Evolutionary conservation across 208 protist species (phyloP), one percentile per base, ranked within the genome.

Genomic region (Crithidia bombi): DNA sequence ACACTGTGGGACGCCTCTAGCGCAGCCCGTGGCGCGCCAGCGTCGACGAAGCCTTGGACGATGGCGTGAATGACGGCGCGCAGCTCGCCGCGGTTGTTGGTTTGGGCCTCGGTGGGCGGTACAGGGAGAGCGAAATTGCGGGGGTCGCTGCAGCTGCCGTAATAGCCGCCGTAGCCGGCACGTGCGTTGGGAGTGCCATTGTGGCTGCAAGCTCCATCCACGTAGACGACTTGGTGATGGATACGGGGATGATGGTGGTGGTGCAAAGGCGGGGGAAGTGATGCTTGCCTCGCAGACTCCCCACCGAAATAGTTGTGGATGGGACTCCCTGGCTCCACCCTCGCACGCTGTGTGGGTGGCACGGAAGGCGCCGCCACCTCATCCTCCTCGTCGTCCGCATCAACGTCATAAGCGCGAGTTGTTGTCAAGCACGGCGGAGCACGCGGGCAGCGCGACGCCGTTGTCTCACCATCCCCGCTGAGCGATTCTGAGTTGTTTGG

Each of bases 31-130:
- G 65, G 50, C 1, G 25, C 55, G n/a, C 71, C 72, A 14, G 69
- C 78, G 38, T 89, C 75, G 7, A 67, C 30, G 26, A 91, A 73
- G 41, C 65, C 68, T 38, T 79, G 81, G 23, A 79, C 70, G n/a
- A 96, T 54, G n/a, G 78, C 82, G 63, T 93, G 83, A 28, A 94
- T 83, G n/a, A 92, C 78, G 0, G 89, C 91, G 15, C 77, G 71
- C 49, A 96, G 59, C 80, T 96, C 88, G 19, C 75, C 91, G 14
- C 91, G 75, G 69, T 96, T 93, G 78, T 96, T 96, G 30, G 91
- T 94, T 61, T 96, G 91, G 21, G 69, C 28, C 74, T 94, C 86
- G 4, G 71, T 35, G 30, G 33, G 46, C 5, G 80, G 75, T 43
- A 96, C 73, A 7, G 88, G 73, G 11, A 78, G 41, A 15, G 89